Evolutionary conservation across 345 rosid species (phyloP).

Genomic region (Rhizophora apiculata): DNA sequence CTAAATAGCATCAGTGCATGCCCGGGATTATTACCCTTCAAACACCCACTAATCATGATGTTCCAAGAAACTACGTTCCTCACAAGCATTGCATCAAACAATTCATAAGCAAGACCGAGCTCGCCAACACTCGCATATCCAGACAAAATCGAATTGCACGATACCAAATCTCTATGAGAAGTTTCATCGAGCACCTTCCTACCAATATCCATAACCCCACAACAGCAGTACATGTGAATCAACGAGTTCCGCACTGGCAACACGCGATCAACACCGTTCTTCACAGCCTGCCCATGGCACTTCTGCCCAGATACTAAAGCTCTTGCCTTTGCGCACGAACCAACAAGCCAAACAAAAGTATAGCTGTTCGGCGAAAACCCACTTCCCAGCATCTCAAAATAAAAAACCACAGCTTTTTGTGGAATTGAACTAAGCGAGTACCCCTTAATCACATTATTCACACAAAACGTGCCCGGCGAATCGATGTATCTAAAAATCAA

Average conservation of each 20-base stretch:
- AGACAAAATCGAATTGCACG: conserved; percentile 49
- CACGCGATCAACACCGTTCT: conserved; percentile 43
- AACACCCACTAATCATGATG: conserved; percentile 53
- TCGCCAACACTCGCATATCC: conserved; percentile 31
- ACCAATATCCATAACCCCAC: conserved; percentile 37
- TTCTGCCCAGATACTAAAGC: conserved; percentile 30
- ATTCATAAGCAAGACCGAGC: conserved; percentile 34
- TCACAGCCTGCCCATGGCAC: conserved; percentile 64
- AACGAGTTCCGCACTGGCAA: conserved; percentile 61
- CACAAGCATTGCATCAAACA: conserved; percentile 50
- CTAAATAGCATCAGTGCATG: conserved; percentile 50
- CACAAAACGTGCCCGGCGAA: conserved; percentile 34
- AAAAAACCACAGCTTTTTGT: conserved; percentile 36
- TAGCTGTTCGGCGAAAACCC: conserved; percentile 61
- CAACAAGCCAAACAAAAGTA: conserved; percentile 51
- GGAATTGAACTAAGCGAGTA: conserved; percentile 44
- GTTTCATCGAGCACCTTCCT: conserved; percentile 55
- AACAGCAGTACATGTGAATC: conserved; percentile 46
- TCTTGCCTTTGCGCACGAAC: conserved; percentile 37
- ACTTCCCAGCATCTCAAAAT: conserved; percentile 38
- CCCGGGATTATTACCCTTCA: conserved; percentile 19
- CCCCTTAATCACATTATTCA: conserved; percentile 47
- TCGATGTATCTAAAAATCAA: conserved; percentile 41
- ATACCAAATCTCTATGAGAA: conserved; percentile 44
- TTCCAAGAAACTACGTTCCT: conserved; percentile 59